Evolutionary conservation across 805 yeast genomes (phyloP), one percentile per base, ranked within the genome.

Genomic region (Blastobotrys terrestris): DNA sequence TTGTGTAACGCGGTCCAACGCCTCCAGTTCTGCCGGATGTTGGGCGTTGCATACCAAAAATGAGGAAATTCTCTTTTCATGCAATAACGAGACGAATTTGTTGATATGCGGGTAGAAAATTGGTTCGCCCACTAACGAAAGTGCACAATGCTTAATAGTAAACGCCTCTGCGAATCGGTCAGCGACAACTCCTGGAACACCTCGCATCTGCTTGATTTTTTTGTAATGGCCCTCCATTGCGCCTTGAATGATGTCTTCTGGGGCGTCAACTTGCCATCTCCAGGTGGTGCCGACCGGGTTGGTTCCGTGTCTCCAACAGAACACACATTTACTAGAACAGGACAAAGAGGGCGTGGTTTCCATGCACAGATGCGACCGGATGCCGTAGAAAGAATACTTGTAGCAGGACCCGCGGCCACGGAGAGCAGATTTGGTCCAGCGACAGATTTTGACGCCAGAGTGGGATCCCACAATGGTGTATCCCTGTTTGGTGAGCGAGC

Each of bases 231-330:
- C 96, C 58, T 78, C 81, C 45, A 90, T 69, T 0, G 97, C 97
- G 26, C 96, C 96, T 46, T 86, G 80, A 52, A 90, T 66, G 49
- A 90, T 87, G 55, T 75, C 83, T 60, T 87, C 91, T 0, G 97
- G 97, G 18, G 85, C 83, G 67, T 90, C 97, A 13, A 89, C 87
- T 63, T 89, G 92, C 97, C 97, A 90, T 63, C 97, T 75, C 97
- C 97, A 90, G 55, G 85, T 84, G 26, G 95, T 90, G 15, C 96
- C 96, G 1, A 91, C 97, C 0, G 97, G 97, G 64, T 90, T 91
- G 1, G 97, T 90, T 48, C 97, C 97, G 68, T 90, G 97, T 67
- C 97, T 79, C 97, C 97, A 90, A 71, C 97, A 90, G 65, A 90
- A 90, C 3, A 91, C 97, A 77, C 97, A 90, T 67, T 90, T 90